Evolutionary conservation across 257 asterid species (phyloP), one percentile per base, ranked within the genome.

Genomic region (Plantago major): DNA sequence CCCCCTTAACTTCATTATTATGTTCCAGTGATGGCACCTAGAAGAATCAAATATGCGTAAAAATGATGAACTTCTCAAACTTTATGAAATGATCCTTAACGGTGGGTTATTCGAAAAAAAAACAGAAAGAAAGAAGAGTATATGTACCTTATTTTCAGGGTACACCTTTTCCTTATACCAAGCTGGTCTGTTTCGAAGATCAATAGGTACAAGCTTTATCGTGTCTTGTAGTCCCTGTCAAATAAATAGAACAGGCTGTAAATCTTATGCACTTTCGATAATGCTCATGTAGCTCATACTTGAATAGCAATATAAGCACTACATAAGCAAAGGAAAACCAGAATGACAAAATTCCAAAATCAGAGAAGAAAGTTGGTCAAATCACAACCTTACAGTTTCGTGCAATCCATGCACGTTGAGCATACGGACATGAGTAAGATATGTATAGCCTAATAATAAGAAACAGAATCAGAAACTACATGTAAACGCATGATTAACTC

Each of bases 161-260:
- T 88, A 85, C 38, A 90, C 89, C 71, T 88, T 90, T 70, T 88
- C 96, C 80, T 90, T 88, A 49, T 90, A 88, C 98, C 98, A 90
- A 65, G 82, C 68, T 51, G 96, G 98, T 79, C 87, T 80, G 76
- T 88, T 79, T 67, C 81, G 72, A 54, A 88, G 89, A 76, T 90
- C 80, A 71, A 90, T 84, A 3, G 95, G 85, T 9, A 90, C 89
- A 81, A 90, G 63, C 63, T 80, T 74, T 54, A 90, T 86, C 43
- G 73, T 72, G 55, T 84, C 91, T 63, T 88, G 94, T 70, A 90
- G 71, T 18, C 84, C 98, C 98, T 90, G 76, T 69, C 55, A 70
- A 13, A 46, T 60, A 72, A 74, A 8, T 44, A 58, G 46, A 69
- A 66, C 46, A 42, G 18, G 33, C 67, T 60, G 48, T 40, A 62